Conservation (phyloP, 805 yeast genomes). For the Vanderwaltozyma polyspora region DNA sequence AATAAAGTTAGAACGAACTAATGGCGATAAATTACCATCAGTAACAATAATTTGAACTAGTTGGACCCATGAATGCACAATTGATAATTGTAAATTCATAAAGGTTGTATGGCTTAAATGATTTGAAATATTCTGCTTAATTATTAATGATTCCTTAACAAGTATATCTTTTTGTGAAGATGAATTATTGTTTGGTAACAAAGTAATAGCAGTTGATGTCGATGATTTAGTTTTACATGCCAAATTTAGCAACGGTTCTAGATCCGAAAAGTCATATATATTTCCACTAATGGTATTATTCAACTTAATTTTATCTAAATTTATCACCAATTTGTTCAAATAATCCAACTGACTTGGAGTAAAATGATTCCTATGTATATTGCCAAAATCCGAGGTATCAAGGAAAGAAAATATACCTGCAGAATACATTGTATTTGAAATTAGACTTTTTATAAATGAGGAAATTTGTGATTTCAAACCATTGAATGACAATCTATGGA, state of each 20-base stretch:
- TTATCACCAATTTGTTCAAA: slow-evolving; percentile 30
- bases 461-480: slow-evolving; percentile 36
- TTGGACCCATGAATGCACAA: slow-evolving; percentile 76
- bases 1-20: slow-evolving; percentile 48
- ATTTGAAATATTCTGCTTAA: slow-evolving; percentile 30
- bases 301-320: slow-evolving; percentile 32
- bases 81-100: slow-evolving; percentile 42
- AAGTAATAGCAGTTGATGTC: background rate
- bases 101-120: slow-evolving; percentile 37
- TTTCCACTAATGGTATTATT: slow-evolving; percentile 18
- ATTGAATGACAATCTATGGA: slow-evolving; percentile 45
- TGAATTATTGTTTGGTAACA: background rate
- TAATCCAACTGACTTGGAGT: slow-evolving; percentile 7
- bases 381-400: slow-evolving; percentile 54
- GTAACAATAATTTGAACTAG: slow-evolving; percentile 62
- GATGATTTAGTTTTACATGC: slow-evolving; percentile 7
- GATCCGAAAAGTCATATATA: slow-evolving; percentile 34
- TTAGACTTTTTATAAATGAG: slow-evolving; percentile 40
- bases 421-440: slow-evolving; percentile 44
- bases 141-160: background rate
- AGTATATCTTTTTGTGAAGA: slow-evolving; percentile 10
- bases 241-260: slow-evolving; percentile 29
- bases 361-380: slow-evolving; percentile 27
- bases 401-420: slow-evolving; percentile 59
- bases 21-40: slow-evolving; percentile 41